Base-by-base conservation (phyloP, 352 stramenopile species). In the Globisporangium orthogonon region DNA sequence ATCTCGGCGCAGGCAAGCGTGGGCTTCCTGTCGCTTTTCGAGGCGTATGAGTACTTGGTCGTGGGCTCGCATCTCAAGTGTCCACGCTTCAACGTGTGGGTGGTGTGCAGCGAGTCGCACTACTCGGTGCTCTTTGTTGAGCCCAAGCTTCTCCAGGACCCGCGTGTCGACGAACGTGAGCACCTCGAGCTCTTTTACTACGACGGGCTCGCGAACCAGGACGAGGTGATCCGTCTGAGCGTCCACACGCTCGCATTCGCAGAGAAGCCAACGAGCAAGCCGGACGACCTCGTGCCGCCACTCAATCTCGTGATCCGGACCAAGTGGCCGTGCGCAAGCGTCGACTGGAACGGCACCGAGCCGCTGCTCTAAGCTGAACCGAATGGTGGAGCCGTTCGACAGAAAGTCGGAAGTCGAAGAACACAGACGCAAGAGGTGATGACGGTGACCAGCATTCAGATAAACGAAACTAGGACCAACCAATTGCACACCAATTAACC, bases 101-200 rank as follows among this genome's bases (percentile, higher is more conserved):
- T 97, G 10, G 74, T 97, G 30, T 97, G 90, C 66, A 96, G 85
- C 47, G 88, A 97, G 67, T 96, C 86, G 35, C 91, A 97, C 69
- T 97, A 97, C 73, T 95, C 89, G 29, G 85, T 96, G 40, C 60
- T 97, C 17, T 96, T 97, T 50, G 68, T 70, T 0, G 63, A 78
- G 17, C 65, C 66, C 3, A 54, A 44, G 46, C 50, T 62, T 18
- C 48, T 84, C 43, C 53, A 40, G 14, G 55, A 71, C n/a, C 14
- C 48, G 3, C 33, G 40, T 10, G 54, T 85, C 1, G 70, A 74
- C 49, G 61, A 72, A 2, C 65, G 54, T 46, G 35, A 50, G 1
- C 58, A 35, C 13, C 48, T 97, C 50, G 86, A 97, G 39, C 62
- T 97, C 47, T 88, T 86, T 45, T 97, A 97, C 63, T 97, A 83